A percentile compares a stretch with the other conserved stretches of the same genome.
These are phyloP conservation scores for Pythium coloratum DNA, from an alignment of 352 stramenopile genomes.

Conservation along the genomic window DNA sequence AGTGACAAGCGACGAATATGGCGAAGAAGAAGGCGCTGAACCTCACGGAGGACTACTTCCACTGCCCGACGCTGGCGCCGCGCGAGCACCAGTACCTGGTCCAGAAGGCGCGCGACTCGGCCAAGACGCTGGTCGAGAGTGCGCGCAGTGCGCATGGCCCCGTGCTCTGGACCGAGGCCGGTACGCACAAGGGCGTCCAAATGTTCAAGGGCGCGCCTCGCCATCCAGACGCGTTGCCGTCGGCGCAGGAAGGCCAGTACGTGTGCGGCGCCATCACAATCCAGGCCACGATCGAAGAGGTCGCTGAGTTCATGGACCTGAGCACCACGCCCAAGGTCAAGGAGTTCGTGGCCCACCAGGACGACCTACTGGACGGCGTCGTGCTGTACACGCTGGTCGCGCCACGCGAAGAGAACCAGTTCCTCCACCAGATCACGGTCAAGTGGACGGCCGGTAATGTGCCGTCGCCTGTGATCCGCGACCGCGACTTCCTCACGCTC, in stretches of 20 bases:
- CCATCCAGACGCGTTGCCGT: conserved; percentile 35
- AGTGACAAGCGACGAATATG: background rate
- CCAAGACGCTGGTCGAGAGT: conserved; percentile 57
- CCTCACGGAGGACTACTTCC: conserved; percentile 54
- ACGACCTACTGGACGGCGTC: conserved; percentile 55
- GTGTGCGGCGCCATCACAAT: conserved; percentile 57
- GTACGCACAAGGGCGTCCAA: conserved; percentile 54
- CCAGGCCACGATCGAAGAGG: conserved; percentile 63
- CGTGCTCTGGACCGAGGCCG: conserved; percentile 56
- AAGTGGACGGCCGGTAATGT: conserved; percentile 61
- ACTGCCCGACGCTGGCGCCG: conserved; percentile 51
- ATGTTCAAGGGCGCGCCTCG: conserved; percentile 69
- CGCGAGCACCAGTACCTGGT: conserved; percentile 58
- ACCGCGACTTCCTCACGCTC: conserved; percentile 70
- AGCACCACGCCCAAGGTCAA: conserved; percentile 52
- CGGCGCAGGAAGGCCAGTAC: conserved; percentile 53
- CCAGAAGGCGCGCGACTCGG: conserved; percentile 59
- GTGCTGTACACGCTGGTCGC: conserved; percentile 63
- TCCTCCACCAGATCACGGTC: conserved; percentile 66
- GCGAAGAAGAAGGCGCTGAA: conserved; percentile 22
- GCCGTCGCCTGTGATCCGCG: conserved; percentile 60
- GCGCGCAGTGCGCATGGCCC: conserved; percentile 58
- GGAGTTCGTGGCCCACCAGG: conserved; percentile 36
- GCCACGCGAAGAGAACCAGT: conserved; percentile 32
- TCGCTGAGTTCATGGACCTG: conserved; percentile 71